Evolutionary conservation across 495 filamentous ascomycete species (phyloP), one percentile per base, ranked within the genome.

Genomic region (Thermochaetoides thermophila): DNA sequence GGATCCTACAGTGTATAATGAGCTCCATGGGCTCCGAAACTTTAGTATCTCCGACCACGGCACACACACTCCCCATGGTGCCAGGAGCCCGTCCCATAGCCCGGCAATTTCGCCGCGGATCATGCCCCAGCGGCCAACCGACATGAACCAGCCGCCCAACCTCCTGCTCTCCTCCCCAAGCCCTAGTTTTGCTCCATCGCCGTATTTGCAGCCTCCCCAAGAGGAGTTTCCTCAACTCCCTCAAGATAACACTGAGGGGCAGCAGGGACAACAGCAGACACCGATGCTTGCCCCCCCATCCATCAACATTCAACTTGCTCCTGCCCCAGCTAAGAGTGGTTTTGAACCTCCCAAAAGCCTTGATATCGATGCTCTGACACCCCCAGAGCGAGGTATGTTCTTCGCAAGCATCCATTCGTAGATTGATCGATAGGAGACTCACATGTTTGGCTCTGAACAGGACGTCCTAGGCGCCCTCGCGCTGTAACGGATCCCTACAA

Each of bases 221-320:
- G 76, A 81, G 44, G 55, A 64, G 11, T 78, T 78, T 45, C 73
- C 70, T 4, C 48, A 59, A 18, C 50, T 73, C 18, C 56, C 57
- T 29, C 64, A 68, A 31, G 55, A 57, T 14, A 52, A 37, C 23
- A 42, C 43, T 15, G 61, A 56, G 10, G 39, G 49, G 32, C 59
- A 58, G 26, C 70, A 79, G 44, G 72, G 73, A 7, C 75, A 49
- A 31, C 59, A 58, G 26, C 70, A 79, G 44, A 71, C 73, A 6
- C 76, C 77, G 22, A 73, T 81, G 40, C 81, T 85, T 63, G 75
- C 76, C 5, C 81, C 84, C 11, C 81, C 84, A 0, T 81, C 84
- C 26, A 95, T 97, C 51, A 89, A 85, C 46, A 84, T 97, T 43
- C 78, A 92, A 50, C 84, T 84, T 53, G 89, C 87, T 4, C 87